Percentiles rank a stretch among this genome's conserved stretches.
Evolutionary conservation across 2,329 filamentous ascomycete species (phyloP).

Genomic region (Pyrenophora seminiperda): DNA sequence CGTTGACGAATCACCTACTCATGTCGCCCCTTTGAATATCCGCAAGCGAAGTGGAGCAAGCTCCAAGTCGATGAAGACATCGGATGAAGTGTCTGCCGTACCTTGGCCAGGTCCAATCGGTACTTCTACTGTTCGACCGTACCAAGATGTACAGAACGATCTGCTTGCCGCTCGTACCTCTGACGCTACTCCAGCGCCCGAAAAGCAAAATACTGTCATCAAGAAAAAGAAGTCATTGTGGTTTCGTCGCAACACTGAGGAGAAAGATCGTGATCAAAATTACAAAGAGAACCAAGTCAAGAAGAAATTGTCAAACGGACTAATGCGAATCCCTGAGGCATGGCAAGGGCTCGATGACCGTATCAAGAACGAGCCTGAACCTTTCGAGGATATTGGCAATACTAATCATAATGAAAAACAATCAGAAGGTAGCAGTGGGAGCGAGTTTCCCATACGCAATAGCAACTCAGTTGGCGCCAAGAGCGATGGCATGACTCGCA

Average conservation of each 20-base stretch:
- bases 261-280: constrained; percentile 37
- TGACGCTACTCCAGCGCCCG: constrained; percentile 12
- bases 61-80: constrained; percentile 26
- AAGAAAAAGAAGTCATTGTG: constrained; percentile 55
- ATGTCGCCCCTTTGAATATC: constrained; percentile 61
- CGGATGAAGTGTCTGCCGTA: constrained; percentile 17
- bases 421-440: constrained; percentile 40
- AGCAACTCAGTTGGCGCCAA: constrained; percentile 40
- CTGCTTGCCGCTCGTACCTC: constrained; percentile 24
- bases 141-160: constrained; percentile 28
- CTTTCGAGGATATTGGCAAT: constrained; percentile 9
- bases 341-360: constrained; percentile 47
- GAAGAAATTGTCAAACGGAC: constrained; percentile 33
- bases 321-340: constrained; percentile 41
- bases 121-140: constrained; percentile 23
- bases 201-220: constrained; percentile 34
- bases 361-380: constrained; percentile 27
- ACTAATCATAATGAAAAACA: constrained; percentile 28
- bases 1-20: constrained; percentile 59
- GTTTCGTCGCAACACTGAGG: constrained; percentile 49
- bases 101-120: constrained; percentile 22
- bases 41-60: constrained; percentile 55
- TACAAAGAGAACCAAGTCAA: constrained; percentile 35
- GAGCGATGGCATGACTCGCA: constrained; percentile 45
- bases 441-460: constrained; percentile 53